phyloP scores from a whole-genome alignment of 2,329 filamentous ascomycete genomes.

The Calonectria pauciramosa region DNA sequence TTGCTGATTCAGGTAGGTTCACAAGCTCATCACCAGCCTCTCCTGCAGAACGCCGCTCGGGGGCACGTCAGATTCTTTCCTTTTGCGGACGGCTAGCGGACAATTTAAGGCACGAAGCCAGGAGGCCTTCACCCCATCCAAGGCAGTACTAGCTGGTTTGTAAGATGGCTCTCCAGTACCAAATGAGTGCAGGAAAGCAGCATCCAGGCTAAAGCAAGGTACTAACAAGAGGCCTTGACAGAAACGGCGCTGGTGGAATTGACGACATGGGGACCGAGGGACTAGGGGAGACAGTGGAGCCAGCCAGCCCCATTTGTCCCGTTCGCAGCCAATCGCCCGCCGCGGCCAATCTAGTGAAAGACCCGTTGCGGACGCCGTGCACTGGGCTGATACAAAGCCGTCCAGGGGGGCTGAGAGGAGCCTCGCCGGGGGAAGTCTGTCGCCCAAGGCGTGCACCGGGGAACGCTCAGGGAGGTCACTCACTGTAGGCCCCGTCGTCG shows the following conservation, averaged over 20 bases:
- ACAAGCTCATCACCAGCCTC: conserved; percentile 19
- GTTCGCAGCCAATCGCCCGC: conserved; percentile 20
- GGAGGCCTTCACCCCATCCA: not conserved
- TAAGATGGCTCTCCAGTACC: conserved; percentile 10
- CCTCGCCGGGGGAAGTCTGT: not conserved
- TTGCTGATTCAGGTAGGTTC: conserved; percentile 27
- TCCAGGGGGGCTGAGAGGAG: conserved; percentile 12
- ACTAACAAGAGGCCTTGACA: conserved; percentile 19
- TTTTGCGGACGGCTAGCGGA: conserved; percentile 11
- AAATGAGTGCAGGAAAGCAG: conserved; percentile 20
- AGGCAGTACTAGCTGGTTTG: conserved; percentile 1
- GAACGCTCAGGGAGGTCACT: not conserved
- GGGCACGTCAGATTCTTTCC: conserved; percentile 7
- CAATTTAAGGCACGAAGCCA: conserved; percentile 3
- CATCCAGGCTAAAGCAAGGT: conserved; percentile 28
- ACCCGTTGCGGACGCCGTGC: conserved; percentile 30
- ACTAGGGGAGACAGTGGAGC: conserved; percentile 13
- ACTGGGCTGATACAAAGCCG: conserved; percentile 16
- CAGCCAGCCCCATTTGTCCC: not conserved
- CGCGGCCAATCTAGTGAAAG: conserved; percentile 35
- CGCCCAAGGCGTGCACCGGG: not conserved
- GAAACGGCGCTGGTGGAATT: conserved; percentile 29
- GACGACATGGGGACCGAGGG: conserved; percentile 20
- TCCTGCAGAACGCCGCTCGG: not conserved
- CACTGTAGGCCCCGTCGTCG: conserved; percentile 15